phyloP scores from a whole-genome alignment of 306 rosid genomes.

The Cucurbita maxima region DNA sequence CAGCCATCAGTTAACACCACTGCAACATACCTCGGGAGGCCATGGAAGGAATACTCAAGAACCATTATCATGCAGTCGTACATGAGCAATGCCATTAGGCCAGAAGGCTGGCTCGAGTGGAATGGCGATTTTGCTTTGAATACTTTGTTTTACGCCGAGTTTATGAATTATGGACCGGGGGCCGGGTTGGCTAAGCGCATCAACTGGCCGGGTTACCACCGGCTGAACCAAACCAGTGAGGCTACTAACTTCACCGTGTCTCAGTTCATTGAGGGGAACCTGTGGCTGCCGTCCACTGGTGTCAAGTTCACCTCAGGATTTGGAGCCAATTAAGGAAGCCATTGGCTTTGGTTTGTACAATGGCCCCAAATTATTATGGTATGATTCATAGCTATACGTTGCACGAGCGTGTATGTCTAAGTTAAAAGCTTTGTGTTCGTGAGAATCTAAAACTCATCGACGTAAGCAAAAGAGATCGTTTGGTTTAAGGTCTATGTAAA shows the following conservation, averaged over 20 bases:
- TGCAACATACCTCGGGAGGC: conserved; percentile 54
- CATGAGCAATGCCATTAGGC: conserved; percentile 29
- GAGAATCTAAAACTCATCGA: no score
- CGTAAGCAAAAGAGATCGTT: no score
- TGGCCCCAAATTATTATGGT: no score
- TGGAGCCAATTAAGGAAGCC: not conserved
- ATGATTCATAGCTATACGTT: no score
- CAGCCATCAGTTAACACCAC: conserved; percentile 15
- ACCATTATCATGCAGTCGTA: conserved; percentile 47
- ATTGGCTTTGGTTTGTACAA: not conserved
- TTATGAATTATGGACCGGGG: conserved; percentile 50
- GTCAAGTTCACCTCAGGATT: conserved; percentile 46
- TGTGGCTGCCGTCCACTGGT: conserved; percentile 75
- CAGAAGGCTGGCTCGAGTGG: conserved; percentile 90
- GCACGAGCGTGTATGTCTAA: no score
- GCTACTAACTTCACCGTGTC: conserved; percentile 44
- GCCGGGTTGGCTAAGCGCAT: conserved; percentile 29
- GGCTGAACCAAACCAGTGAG: conserved; percentile 22
- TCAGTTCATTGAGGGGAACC: conserved; percentile 48
- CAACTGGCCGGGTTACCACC: conserved; percentile 59
- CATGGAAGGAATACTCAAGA: conserved; percentile 71
- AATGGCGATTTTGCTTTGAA: conserved; percentile 28
- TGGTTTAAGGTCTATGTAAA: no score
- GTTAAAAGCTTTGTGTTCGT: no score
- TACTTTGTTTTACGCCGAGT: conserved; percentile 60